Conservation (phyloP, 176 grass and related monocot species). For the Zoysia pacifica region DNA sequence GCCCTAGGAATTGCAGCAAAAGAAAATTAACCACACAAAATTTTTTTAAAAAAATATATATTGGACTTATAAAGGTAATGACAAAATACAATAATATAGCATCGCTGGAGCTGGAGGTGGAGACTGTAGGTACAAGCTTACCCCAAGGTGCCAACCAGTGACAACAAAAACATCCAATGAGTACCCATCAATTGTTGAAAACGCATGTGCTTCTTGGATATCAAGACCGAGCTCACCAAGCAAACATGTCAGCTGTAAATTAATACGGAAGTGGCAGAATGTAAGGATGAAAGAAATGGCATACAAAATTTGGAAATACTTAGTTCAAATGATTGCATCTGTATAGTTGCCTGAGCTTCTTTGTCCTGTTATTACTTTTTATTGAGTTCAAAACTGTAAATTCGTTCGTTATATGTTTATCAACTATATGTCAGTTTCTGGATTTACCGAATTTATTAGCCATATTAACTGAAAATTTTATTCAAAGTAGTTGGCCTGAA, state of each 20-base stretch:
- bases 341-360: background rate
- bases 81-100: background rate
- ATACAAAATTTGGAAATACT: constrained; percentile 4
- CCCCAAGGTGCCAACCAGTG: constrained; percentile 76
- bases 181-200: constrained; percentile 83
- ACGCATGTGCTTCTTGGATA: constrained; percentile 93
- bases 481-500: background rate
- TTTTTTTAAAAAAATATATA: too few relatives aligned
- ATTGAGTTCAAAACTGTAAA: background rate
- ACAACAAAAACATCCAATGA: constrained; percentile 84
- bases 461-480: background rate
- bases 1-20: constrained; percentile 42
- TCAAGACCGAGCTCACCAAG: constrained; percentile 85
- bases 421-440: background rate
- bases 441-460: constrained; percentile 1
- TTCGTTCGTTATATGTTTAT: background rate
- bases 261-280: background rate
- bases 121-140: constrained; percentile 30
- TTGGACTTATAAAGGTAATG: background rate
- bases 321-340: background rate
- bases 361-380: background rate
- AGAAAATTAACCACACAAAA: background rate
- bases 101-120: background rate
- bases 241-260: constrained; percentile 69
- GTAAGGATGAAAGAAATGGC: background rate